phyloP scores from a whole-genome alignment of 208 protist species.

The Leishmania aethiopica region DNA sequence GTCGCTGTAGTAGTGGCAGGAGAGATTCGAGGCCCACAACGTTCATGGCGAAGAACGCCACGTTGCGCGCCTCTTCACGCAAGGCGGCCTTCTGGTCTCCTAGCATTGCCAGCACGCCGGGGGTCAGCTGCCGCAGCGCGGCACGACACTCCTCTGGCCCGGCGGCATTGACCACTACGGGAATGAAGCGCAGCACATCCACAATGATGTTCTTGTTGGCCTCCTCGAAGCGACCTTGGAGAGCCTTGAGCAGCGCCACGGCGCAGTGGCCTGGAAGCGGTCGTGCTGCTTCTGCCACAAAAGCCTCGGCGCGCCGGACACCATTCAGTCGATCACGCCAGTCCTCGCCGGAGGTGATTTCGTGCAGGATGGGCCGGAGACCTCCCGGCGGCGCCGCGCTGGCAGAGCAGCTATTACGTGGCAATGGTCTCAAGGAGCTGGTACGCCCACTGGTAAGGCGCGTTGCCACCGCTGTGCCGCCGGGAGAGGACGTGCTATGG shows the following conservation, averaged over 20 bases:
- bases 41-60: constrained; percentile 58
- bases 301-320: constrained; percentile 66
- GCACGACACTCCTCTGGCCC: constrained; percentile 38
- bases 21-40: constrained; percentile 66
- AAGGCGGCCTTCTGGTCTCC: constrained; percentile 81
- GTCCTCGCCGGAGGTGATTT: constrained; percentile 64
- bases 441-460: constrained; percentile 8
- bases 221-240: constrained; percentile 77
- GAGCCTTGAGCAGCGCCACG: constrained; percentile 53
- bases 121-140: constrained; percentile 57
- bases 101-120: constrained; percentile 68
- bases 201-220: constrained; percentile 89
- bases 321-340: constrained; percentile 78
- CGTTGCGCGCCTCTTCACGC: constrained; percentile 74
- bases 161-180: constrained; percentile 58
- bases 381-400: constrained; percentile 14
- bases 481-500: neutral
- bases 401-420: constrained; percentile 16
- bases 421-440: constrained; percentile 18
- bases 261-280: constrained; percentile 42
- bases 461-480: neutral
- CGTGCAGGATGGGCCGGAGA: constrained; percentile 48
- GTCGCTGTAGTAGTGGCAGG: constrained; percentile 71
- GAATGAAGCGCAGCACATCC: constrained; percentile 78
- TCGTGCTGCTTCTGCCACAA: constrained; percentile 42